Evolutionary conservation across 1,284 basidiomycete species (phyloP), one percentile per base, ranked within the genome.

Genomic region (Cutaneotrichosporon sp.): DNA sequence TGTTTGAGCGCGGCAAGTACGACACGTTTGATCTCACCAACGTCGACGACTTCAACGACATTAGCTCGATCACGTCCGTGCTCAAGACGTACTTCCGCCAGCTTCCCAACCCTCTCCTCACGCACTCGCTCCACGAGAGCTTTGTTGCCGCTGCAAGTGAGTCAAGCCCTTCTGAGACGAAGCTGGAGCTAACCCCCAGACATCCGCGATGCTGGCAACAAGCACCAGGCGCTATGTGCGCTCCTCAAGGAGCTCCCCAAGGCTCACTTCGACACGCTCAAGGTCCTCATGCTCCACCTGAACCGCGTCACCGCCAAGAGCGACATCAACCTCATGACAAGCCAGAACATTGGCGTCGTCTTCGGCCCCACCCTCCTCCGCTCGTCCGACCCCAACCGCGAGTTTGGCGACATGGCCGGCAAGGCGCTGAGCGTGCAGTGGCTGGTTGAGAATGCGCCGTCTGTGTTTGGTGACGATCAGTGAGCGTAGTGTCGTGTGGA

Each of bases 351-450:
- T 19, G 96, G 96, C n/a, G 91, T 97, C n/a, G 92, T 99, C 37
- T 97, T 98, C 77, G 96, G 96, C 62, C 94, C 94, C 7, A 98
- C 94, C 0, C 79, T 97, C 20, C 89, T 97, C 84, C 84, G 90
- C 56, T 94, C 91, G 2, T 80, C 82, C 29, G 87, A 94, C 68
- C 85, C 88, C 5, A 80, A 82, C 33, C 84, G 88, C 31, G 94
- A 97, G 75, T 97, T 97, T 77, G 87, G 85, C 58, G 92, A 97
- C 70, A 70, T 71, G 72, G 92, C 90, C 11, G 90, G 90, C 57
- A 97, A 94, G 75, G 89, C 92, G 10, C 81, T 93, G 59, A 86
- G 88, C 61, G 80, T 96, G 51, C 88, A 93, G 70, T 93, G 89
- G 85, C 81, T 94, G 62, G 84, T 94, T 56, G 90, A 94, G 69